phyloP scores from a whole-genome alignment of 2,329 filamentous ascomycete genomes.

The Westerdykella aurantiaca region DNA sequence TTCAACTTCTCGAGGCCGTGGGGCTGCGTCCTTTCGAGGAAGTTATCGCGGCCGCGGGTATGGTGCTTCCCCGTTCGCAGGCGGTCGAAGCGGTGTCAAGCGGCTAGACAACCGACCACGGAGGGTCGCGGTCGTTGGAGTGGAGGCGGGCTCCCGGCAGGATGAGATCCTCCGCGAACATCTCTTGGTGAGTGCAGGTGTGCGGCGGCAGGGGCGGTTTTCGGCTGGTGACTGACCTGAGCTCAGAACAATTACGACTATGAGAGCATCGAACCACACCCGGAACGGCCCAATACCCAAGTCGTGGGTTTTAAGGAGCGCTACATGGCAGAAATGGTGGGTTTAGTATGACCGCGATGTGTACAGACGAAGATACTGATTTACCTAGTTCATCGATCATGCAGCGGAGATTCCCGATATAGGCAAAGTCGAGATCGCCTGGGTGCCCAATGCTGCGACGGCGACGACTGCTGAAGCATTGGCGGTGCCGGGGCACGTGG shows the following conservation, averaged over 20 bases:
- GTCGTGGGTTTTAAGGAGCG: slow-evolving; percentile 42
- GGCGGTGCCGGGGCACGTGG: not conserved
- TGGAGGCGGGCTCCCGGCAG: slow-evolving; percentile 55
- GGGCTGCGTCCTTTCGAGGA: slow-evolving; percentile 42
- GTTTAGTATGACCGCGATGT: slow-evolving; percentile 3
- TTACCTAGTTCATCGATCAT: slow-evolving; percentile 45
- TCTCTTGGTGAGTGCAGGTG: slow-evolving; percentile 46
- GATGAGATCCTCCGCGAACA: slow-evolving; percentile 68
- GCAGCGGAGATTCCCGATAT: slow-evolving; percentile 57
- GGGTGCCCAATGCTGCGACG: slow-evolving; percentile 44
- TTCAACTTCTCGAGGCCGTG: slow-evolving; percentile 38
- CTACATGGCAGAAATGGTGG: slow-evolving; percentile 58
- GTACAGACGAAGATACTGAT: not conserved
- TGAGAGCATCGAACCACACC: slow-evolving; percentile 36
- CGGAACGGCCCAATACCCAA: slow-evolving; percentile 33
- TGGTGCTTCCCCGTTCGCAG: slow-evolving; percentile 20
- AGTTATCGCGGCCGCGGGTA: slow-evolving; percentile 40
- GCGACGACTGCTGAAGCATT: not conserved
- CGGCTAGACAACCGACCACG: slow-evolving; percentile 72
- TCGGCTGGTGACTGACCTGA: slow-evolving; percentile 6
- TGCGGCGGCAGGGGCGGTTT: not conserved
- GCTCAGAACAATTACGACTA: slow-evolving; percentile 33
- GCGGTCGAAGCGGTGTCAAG: slow-evolving; percentile 45
- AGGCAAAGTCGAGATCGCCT: slow-evolving; percentile 59
- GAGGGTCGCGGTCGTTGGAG: slow-evolving; percentile 58